Evolutionary conservation across 2,329 filamentous ascomycete genomes (phyloP).

Genomic region (Podosphaera fusca): DNA sequence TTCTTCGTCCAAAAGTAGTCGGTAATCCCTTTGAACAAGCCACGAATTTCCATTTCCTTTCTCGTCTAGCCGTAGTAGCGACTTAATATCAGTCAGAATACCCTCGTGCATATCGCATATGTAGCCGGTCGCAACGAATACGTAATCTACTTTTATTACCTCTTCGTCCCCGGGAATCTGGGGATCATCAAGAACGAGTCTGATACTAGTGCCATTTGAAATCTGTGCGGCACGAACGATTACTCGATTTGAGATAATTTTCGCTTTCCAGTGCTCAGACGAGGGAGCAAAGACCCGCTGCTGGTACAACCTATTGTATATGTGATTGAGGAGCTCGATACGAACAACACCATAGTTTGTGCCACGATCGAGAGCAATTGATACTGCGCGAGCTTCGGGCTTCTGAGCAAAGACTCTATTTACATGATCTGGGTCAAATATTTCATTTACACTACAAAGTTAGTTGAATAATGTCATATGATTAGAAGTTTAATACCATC

Average conservation of each 20-base stretch:
- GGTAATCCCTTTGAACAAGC: constrained; percentile 56
- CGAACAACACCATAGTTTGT: constrained; percentile 94
- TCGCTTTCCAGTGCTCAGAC: constrained; percentile 56
- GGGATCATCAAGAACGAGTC: constrained; percentile 15
- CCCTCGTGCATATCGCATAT: constrained; percentile 52
- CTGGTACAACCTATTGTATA: constrained; percentile 74
- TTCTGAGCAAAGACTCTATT: constrained; percentile 52
- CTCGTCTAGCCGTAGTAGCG: constrained; percentile 34
- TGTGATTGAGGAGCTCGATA: constrained; percentile 66
- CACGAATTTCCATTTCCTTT: constrained; percentile 23
- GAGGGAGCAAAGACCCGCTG: constrained; percentile 50
- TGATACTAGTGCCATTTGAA: constrained; percentile 4
- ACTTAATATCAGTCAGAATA: constrained; percentile 44
- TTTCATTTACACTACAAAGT: constrained; percentile 56
- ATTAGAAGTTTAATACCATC: not conserved
- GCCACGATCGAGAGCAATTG: constrained; percentile 46
- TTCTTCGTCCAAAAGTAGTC: constrained; percentile 44
- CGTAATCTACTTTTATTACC: constrained; percentile 43
- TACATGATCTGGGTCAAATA: constrained; percentile 77
- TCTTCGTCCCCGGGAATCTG: constrained; percentile 21
- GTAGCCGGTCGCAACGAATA: constrained; percentile 81
- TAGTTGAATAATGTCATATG: not conserved
- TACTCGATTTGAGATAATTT: constrained; percentile 47
- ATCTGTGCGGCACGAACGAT: constrained; percentile 20
- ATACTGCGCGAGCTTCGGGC: constrained; percentile 31